phyloP scores from a whole-genome alignment of 2,329 filamentous ascomycete genomes.

The Chaetomium strumarium region DNA sequence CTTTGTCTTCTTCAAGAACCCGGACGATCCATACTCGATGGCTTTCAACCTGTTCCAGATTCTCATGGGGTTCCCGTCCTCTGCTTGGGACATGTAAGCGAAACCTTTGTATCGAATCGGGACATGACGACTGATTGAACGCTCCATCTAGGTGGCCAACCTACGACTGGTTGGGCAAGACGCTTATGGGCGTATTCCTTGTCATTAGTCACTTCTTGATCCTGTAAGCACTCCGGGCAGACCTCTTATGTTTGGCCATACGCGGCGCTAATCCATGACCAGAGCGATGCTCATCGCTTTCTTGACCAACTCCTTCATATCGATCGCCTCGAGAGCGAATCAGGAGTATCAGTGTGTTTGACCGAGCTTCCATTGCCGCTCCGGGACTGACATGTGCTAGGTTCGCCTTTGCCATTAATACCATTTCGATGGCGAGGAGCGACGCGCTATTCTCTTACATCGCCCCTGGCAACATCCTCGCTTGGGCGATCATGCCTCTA shows the following conservation, averaged over 20 bases:
- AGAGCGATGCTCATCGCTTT: constrained; percentile 89
- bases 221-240: constrained; percentile 46
- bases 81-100: constrained; percentile 79
- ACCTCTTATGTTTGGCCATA: neutral
- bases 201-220: constrained; percentile 95
- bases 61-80: constrained; percentile 91
- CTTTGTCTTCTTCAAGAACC: constrained; percentile 73
- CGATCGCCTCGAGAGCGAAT: constrained; percentile 85
- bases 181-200: constrained; percentile 72
- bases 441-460: constrained; percentile 93
- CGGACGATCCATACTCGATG: constrained; percentile 65
- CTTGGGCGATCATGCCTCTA: constrained; percentile 80
- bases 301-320: constrained; percentile 94
- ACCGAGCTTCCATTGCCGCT: neutral
- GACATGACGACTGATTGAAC: neutral
- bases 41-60: constrained; percentile 91
- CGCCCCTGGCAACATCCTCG: constrained; percentile 83
- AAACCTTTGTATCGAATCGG: neutral
- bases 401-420: constrained; percentile 93
- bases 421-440: constrained; percentile 98
- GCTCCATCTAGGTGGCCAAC: constrained; percentile 49
- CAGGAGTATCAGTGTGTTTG: constrained; percentile 69
- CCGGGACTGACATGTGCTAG: constrained; percentile 28
- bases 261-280: constrained; percentile 8
- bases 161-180: constrained; percentile 73